Conservation (phyloP, 1,284 basidiomycete species). For the Ustilago curta region DNA sequence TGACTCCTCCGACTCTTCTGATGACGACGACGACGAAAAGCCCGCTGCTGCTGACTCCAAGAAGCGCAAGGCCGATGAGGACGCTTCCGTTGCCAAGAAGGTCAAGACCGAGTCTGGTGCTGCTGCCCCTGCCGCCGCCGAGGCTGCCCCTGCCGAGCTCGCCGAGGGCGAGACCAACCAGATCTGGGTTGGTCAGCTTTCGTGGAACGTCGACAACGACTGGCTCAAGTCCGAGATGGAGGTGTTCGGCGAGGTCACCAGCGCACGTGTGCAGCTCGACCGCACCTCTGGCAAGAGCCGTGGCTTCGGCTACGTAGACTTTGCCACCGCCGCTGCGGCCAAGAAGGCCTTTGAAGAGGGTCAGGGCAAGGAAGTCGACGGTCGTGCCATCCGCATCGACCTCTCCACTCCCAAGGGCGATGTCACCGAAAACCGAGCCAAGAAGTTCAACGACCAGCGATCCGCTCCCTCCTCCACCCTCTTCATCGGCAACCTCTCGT, state of each 20-base stretch:
- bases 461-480: slow-evolving; percentile 86
- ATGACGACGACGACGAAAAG: slow-evolving; percentile 67
- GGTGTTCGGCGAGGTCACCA: slow-evolving; percentile 85
- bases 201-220: slow-evolving; percentile 98
- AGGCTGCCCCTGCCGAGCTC: slow-evolving; percentile 58
- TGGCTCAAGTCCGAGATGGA: slow-evolving; percentile 93
- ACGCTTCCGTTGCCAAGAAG: slow-evolving; percentile 81
- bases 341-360: slow-evolving; percentile 78
- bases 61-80: slow-evolving; percentile 88
- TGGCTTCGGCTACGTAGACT: slow-evolving; percentile 93
- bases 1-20: slow-evolving; percentile 52
- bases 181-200: slow-evolving; percentile 92
- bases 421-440: slow-evolving; percentile 78
- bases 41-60: slow-evolving; percentile 62
- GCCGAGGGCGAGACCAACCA: slow-evolving; percentile 76
- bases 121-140: slow-evolving; percentile 56
- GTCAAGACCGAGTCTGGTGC: slow-evolving; percentile 74
- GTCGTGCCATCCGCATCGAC: slow-evolving; percentile 88
- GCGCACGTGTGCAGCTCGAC: slow-evolving; percentile 90
- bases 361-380: slow-evolving; percentile 88
- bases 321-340: slow-evolving; percentile 72
- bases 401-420: slow-evolving; percentile 76
- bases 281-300: slow-evolving; percentile 75
- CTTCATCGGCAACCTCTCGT: slow-evolving; percentile 89
- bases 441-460: slow-evolving; percentile 75